These are phyloP conservation scores for Sphagnum tenellum DNA, from an alignment of 225 moss, liverwort and hornwort genomes.

Conservation along the genomic window DNA sequence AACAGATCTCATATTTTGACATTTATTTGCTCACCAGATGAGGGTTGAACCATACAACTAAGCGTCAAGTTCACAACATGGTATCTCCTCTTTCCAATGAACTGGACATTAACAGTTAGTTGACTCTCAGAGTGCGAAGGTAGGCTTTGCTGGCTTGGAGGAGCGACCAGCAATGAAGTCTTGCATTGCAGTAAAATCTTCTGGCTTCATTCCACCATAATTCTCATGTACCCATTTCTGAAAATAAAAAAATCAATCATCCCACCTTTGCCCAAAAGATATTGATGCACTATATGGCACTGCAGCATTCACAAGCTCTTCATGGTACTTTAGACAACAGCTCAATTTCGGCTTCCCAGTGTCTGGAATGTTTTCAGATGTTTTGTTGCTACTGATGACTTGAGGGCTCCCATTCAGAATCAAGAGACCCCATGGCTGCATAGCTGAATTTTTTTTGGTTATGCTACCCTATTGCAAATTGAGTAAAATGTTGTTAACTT, in stretches of 20 bases:
- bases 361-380: no score
- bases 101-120: no score
- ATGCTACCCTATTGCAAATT: background rate
- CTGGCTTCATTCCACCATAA: conserved; percentile 65
- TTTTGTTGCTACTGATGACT: no score
- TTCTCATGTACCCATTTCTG: conserved; percentile 67
- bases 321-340: background rate
- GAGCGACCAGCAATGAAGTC: conserved; percentile 66
- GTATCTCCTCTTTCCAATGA: no score
- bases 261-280: background rate
- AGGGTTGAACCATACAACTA: no score
- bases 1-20: no score
- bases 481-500: no score
- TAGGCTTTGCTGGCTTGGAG: conserved; percentile 24
- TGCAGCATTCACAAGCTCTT: background rate
- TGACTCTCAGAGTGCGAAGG: conserved; percentile 46
- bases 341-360: background rate
- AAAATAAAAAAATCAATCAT: background rate
- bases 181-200: conserved; percentile 74
- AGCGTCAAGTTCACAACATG: no score
- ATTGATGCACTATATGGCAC: background rate
- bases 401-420: no score
- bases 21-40: no score
- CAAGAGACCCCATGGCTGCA: no score
- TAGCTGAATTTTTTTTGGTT: background rate